Percentiles rank a stretch among this genome's conserved stretches.
phyloP scores from a whole-genome alignment of 139 green algal genomes.

The Medakamo hakoo region DNA sequence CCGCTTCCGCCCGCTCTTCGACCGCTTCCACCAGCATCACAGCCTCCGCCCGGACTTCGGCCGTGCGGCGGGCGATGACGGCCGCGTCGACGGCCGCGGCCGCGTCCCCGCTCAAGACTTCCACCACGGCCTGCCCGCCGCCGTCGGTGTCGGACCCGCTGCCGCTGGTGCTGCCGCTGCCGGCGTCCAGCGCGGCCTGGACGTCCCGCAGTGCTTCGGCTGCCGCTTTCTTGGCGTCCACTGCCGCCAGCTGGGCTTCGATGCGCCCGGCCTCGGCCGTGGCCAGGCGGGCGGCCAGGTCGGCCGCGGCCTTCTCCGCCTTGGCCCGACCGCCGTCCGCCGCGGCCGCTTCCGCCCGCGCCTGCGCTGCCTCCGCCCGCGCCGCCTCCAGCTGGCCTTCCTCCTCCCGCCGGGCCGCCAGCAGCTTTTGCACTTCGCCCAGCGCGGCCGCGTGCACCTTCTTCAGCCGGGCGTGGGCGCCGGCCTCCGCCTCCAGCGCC shows the following conservation, averaged over 20 bases:
- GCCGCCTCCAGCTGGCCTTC: not conserved
- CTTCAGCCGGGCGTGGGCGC: not conserved
- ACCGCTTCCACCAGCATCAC: conserved; percentile 10
- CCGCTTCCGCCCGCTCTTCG: conserved; percentile 4
- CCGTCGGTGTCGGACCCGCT: too few species aligned
- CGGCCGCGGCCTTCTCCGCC: too few species aligned
- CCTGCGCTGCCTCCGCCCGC: too few species aligned
- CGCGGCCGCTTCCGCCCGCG: too few species aligned
- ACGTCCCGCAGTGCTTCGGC: not conserved
- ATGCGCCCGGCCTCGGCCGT: not conserved
- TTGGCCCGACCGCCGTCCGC: too few species aligned
- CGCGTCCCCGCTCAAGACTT: not conserved
- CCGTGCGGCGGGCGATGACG: not conserved
- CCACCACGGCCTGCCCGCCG: not conserved
- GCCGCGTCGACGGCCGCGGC: not conserved
- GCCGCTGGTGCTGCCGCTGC: too few species aligned
- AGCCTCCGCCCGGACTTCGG: conserved; percentile 5
- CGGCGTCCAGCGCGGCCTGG: not conserved
- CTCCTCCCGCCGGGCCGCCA: not conserved
- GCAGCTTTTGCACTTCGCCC: not conserved
- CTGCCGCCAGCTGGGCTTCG: not conserved
- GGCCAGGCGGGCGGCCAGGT: not conserved
- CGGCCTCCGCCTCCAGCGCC: not conserved
- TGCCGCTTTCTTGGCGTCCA: not conserved
- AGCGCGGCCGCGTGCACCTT: not conserved